Percentiles rank a stretch among this genome's conserved stretches.
These are phyloP conservation scores for Graphilbum fragrans DNA, from an alignment of 2,329 filamentous ascomycete genomes.

Conservation along the genomic window DNA sequence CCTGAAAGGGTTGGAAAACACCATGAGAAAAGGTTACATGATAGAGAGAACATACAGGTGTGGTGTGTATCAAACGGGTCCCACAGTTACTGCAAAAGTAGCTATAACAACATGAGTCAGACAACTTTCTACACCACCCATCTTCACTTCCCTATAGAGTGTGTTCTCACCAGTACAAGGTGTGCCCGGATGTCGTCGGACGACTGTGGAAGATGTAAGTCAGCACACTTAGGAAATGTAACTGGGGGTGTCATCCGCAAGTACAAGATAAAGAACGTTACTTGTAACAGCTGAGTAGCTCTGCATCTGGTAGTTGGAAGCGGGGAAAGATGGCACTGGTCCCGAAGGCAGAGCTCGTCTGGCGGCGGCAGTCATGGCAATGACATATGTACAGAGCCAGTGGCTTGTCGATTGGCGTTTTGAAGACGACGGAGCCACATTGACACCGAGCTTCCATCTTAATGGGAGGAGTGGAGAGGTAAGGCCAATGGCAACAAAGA, in stretches of 20 bases:
- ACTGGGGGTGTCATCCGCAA: no score
- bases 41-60: slow-evolving; percentile 25
- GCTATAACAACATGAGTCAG: slow-evolving; percentile 19
- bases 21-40: not conserved
- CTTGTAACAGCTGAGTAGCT: slow-evolving; percentile 41
- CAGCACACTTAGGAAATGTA: not conserved
- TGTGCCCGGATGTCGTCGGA: slow-evolving; percentile 42
- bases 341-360: slow-evolving; percentile 39
- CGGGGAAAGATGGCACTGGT: slow-evolving; percentile 57
- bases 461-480: not conserved
- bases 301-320: slow-evolving; percentile 42
- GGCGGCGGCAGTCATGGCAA: slow-evolving; percentile 12
- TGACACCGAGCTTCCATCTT: slow-evolving; percentile 14
- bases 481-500: no score
- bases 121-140: slow-evolving; percentile 10
- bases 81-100: slow-evolving; percentile 59
- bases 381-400: slow-evolving; percentile 14
- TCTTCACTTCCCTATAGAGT: no score
- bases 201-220: slow-evolving; percentile 28
- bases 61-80: slow-evolving; percentile 50
- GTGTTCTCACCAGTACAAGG: slow-evolving; percentile 51
- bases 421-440: slow-evolving; percentile 12
- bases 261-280: slow-evolving; percentile 14
- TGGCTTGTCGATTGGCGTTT: slow-evolving; percentile 9
- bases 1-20: not conserved